These are phyloP conservation scores for Kuraishia borneana DNA, from an alignment of 805 yeast genomes.

Conservation along the genomic window DNA sequence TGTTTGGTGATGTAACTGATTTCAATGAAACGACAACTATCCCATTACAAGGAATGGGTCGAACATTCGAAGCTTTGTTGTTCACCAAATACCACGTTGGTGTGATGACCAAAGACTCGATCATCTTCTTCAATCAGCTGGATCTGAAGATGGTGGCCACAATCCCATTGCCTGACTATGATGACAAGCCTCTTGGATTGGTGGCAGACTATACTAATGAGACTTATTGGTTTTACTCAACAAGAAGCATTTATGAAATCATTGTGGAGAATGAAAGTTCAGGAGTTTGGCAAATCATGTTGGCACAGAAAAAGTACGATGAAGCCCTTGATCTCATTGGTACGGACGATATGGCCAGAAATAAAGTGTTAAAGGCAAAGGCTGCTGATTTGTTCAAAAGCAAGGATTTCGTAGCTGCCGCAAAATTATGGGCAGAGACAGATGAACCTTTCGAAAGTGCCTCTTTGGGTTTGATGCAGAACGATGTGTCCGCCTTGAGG, in stretches of 20 bases:
- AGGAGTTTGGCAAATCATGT: conserved; percentile 62
- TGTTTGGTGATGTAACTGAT: background rate
- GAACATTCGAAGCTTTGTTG: conserved; percentile 22
- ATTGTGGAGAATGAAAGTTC: conserved; percentile 56
- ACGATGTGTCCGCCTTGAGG: conserved; percentile 26
- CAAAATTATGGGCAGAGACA: conserved; percentile 50
- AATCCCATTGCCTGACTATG: conserved; percentile 23
- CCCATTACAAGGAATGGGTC: background rate
- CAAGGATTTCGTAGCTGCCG: conserved; percentile 26
- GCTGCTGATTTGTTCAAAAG: conserved; percentile 34
- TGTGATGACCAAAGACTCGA: conserved; percentile 29
- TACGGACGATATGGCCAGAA: conserved; percentile 25
- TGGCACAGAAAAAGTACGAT: conserved; percentile 44
- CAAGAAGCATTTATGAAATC: conserved; percentile 55
- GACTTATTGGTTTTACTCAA: conserved; percentile 74
- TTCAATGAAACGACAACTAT: conserved; percentile 2
- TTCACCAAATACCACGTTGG: conserved; percentile 47
- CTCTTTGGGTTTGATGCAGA: conserved; percentile 42
- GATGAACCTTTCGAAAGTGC: conserved; percentile 60
- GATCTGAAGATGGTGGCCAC: conserved; percentile 34
- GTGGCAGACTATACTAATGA: conserved; percentile 33
- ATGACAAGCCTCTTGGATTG: conserved; percentile 31
- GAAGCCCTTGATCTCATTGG: conserved; percentile 43
- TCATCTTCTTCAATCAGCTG: conserved; percentile 37
- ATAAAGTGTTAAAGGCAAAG: conserved; percentile 38